Evolutionary conservation across 78 protist species (phyloP).

Genomic region (slime mould (Dictyostelium discoideum)): dicty_2.7 NC_007088.5:4331501-4332000

Average conservation of each 20-base stretch:
- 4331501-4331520: slow-evolving; percentile 60
- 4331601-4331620: slow-evolving; percentile 64
- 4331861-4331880: slow-evolving; percentile 37
- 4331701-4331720: too few species aligned
- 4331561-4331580: slow-evolving; percentile 20
- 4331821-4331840: slow-evolving; percentile 23
- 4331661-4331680: too few species aligned
- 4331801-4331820: slow-evolving; percentile 51
- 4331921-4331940: slow-evolving; percentile 25
- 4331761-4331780: slow-evolving; percentile 49
- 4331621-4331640: slow-evolving; percentile 75
- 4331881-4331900: slow-evolving; percentile 1
- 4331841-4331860: slow-evolving; percentile 67
- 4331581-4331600: slow-evolving; percentile 53
- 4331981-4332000: slow-evolving; percentile 79
- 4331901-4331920: slow-evolving; percentile 35
- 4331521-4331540: slow-evolving; percentile 29
- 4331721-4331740: slow-evolving; percentile 13
- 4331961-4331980: slow-evolving; percentile 85
- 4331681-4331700: not conserved
- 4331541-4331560: slow-evolving; percentile 69
- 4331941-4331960: slow-evolving; percentile 63
- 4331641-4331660: slow-evolving; percentile 1
- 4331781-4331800: slow-evolving; percentile 72
- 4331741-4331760: slow-evolving; percentile 77